phyloP scores from a whole-genome alignment of 2,329 filamentous ascomycete species.

The Aspergillus texensis region DNA sequence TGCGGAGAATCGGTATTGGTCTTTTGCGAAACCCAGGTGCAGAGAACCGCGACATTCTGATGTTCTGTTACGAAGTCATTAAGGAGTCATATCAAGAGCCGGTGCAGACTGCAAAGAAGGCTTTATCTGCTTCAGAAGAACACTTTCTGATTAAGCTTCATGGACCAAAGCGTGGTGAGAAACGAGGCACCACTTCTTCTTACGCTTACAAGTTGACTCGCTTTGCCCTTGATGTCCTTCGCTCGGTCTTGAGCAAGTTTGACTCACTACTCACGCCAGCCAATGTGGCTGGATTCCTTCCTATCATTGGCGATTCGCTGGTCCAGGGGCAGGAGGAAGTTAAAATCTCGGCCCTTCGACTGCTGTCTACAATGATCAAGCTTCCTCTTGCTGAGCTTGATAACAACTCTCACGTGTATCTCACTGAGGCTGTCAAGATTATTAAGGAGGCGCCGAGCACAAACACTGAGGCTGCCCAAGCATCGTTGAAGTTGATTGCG shows the following conservation, averaged over 20 bases:
- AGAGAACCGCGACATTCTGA: constrained; percentile 77
- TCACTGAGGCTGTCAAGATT: constrained; percentile 80
- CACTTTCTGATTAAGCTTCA: constrained; percentile 79
- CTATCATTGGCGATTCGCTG: constrained; percentile 84
- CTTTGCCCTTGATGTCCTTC: constrained; percentile 85
- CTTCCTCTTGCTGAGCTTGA: constrained; percentile 74
- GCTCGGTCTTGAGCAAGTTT: constrained; percentile 83
- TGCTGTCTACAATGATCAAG: constrained; percentile 83
- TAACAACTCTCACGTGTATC: constrained; percentile 73
- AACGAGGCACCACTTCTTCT: constrained; percentile 72
- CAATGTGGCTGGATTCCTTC: constrained; percentile 84
- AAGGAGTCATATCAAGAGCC: constrained; percentile 77
- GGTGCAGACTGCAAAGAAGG: constrained; percentile 42
- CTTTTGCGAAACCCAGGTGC: constrained; percentile 79
- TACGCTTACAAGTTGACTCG: constrained; percentile 85
- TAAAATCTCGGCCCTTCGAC: constrained; percentile 80
- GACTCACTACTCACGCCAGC: constrained; percentile 75
- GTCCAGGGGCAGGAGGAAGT: constrained; percentile 88
- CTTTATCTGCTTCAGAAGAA: constrained; percentile 31
- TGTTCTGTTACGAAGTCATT: constrained; percentile 94
- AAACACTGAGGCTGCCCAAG: constrained; percentile 81
- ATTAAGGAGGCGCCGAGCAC: constrained; percentile 78
- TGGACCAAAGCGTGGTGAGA: constrained; percentile 72
- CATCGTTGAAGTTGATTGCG: constrained; percentile 83
- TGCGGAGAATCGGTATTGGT: constrained; percentile 80